Evolutionary conservation across 148 eudicot genomes (phyloP), one percentile per base, ranked within the genome.

Genomic region (Rhododendron williamsianum): DNA sequence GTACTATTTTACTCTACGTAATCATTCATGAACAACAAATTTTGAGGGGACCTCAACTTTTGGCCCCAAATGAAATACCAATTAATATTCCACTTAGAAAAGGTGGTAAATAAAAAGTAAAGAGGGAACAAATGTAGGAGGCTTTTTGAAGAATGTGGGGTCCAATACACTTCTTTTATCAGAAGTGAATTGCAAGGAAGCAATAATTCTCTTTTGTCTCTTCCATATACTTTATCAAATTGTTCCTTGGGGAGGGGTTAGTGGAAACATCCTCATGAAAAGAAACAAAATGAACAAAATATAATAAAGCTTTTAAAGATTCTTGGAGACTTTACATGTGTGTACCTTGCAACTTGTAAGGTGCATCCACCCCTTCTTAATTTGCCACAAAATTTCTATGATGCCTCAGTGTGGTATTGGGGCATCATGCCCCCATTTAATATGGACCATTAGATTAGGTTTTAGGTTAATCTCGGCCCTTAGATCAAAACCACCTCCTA

Each of bases 231-330:
- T 76, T 76, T 76, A 76, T 76, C 9, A 76, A 76, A 35, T 54
- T 80, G 9, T 63, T 63, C 38, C 71, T 23, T 81, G 21, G 49
- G 83, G n/a, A 81, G 58, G 30, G 45, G 43, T 56, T 54, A 81
- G 71, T 56, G 82, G 83, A 35, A 54, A 58, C 83, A 52, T 81
- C 69, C 83, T 33, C 83, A 33, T 81, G 36, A 56, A 81, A 81
- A 30, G 72, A 56, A 81, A 54, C 69, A 58, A 33, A 33, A 16
- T 13, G 6, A 35, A 15, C 4, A 25, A 67, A n/a, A 33, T 33
- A 33, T 33, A 33, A 33, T 33, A n/a, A 23, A 65, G 33, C 12
- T 25, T n/a, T n/a, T 41, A 41, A 67, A 67, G 35, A 25, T n/a
- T 67, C 33, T n/a, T 2, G 33, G 9, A 65, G 2, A 67, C 27